Evolutionary conservation across 192 early-diverging fungal species (phyloP).

Genomic region (Backusella luteola): DNA sequence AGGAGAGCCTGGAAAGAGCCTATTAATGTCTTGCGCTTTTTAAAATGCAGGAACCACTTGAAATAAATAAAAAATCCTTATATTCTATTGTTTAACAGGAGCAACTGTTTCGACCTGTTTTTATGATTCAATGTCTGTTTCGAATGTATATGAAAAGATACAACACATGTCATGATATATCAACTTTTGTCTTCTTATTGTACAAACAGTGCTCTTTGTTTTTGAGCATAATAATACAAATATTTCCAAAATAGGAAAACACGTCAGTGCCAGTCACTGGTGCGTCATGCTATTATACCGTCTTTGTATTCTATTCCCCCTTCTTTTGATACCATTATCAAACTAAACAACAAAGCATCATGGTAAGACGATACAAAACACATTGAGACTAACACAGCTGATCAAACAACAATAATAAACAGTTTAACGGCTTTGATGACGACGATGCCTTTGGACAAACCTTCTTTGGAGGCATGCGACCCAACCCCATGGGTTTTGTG

Average conservation of each 20-base stretch:
- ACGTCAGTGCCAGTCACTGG: neutral
- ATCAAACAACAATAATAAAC: neutral
- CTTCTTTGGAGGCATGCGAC: slow-evolving; percentile 17
- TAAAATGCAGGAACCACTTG: neutral
- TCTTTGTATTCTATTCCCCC: neutral
- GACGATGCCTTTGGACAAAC: slow-evolving; percentile 32
- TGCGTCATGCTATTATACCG: neutral
- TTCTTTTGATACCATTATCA: neutral
- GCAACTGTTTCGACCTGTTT: neutral
- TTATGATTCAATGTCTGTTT: neutral
- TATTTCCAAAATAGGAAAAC: neutral
- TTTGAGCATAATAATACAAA: too few species aligned
- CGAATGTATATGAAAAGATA: too few species aligned
- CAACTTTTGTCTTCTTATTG: too few species aligned
- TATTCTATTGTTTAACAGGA: neutral
- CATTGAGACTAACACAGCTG: neutral
- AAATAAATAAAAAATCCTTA: neutral
- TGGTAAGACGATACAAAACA: neutral
- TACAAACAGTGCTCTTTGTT: too few species aligned
- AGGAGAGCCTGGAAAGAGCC: neutral
- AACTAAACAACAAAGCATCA: neutral
- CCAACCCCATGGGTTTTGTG: slow-evolving; percentile 20
- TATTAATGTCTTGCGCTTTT: neutral
- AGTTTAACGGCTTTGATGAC: slow-evolving; percentile 35
- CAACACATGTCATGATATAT: too few species aligned